Evolutionary conservation across 805 yeast genomes (phyloP), one percentile per base, ranked within the genome.

Genomic region (Candida chilensis): DNA sequence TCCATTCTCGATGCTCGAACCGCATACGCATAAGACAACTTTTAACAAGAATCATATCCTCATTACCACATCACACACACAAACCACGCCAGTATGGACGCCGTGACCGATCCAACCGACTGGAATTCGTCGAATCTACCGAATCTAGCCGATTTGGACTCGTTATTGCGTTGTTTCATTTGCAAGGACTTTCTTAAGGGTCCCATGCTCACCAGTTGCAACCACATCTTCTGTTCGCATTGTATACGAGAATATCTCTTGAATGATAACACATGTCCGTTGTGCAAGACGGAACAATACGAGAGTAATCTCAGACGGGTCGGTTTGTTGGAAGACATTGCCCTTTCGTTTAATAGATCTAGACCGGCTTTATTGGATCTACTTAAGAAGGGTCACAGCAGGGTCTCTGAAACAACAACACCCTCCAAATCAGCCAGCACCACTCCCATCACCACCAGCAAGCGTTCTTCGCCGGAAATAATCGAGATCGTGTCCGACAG

Each of bases 211-310:
- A 83, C 96, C 1, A 69, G 79, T 2, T 88, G 97, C 58, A 79
- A 83, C 21, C 96, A 88, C 50, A 78, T 88, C 1, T 88, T 86
- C 50, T 88, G 97, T 52, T 84, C 95, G 0, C 64, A 77, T 10
- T 88, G 97, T 50, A 82, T 88, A 17, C 63, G 95, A 34, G 71
- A 80, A 37, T 74, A 79, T 38, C 54, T 88, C 24, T 57, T 74
- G n/a, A 53, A 52, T 22, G 71, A 69, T 18, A 67, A 70, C 13
- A 58, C 66, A 35, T 88, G 96, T 45, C 96, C 96, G 0, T 54
- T 83, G 30, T 88, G 96, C 50, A 67, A 78, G 16, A 63, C 69
- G 16, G 83, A 78, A 40, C 70, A 78, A 18, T 71, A 75, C 45
- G 88, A 83, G 37, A 74, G 88, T 29, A 70, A 71, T 39, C 52